Conservation (phyloP, 208 protist species). For the Acanthamoeba healyi region DNA sequence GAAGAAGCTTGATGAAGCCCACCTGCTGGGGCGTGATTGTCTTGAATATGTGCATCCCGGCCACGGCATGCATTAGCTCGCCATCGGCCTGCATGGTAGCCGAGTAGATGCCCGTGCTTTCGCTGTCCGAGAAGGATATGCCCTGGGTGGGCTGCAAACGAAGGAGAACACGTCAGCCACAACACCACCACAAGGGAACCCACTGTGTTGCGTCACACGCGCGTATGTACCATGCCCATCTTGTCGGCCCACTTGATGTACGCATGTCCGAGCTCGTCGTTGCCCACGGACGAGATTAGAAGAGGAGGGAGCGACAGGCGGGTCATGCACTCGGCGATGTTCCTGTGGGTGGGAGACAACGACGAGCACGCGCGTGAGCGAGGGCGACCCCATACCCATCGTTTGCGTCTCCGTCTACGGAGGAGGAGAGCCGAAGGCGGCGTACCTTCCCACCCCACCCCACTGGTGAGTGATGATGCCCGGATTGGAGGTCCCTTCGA, state of each 20-base stretch:
- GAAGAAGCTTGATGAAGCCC: no score
- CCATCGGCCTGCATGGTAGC: conserved; percentile 50
- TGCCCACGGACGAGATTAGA: conserved; percentile 24
- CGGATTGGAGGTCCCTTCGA: conserved; percentile 49
- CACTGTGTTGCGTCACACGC: neutral
- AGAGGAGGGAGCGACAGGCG: conserved; percentile 50
- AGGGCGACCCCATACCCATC: no score
- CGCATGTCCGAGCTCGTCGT: conserved; percentile 43
- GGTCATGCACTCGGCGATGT: conserved; percentile 67
- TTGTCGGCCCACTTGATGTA: conserved; percentile 65
- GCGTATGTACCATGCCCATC: conserved; percentile 19
- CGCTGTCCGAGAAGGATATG: conserved; percentile 28
- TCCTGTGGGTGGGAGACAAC: no score
- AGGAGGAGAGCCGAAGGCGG: neutral
- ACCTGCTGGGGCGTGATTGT: conserved; percentile 51
- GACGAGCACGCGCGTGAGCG: no score
- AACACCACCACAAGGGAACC: neutral
- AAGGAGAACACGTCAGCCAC: neutral
- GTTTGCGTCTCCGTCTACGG: no score
- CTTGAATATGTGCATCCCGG: conserved; percentile 67
- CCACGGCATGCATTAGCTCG: conserved; percentile 47
- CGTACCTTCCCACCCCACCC: conserved; percentile 36
- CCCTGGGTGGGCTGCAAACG: neutral
- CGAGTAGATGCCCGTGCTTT: conserved; percentile 46
- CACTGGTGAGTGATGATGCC: conserved; percentile 57